Base-by-base conservation (phyloP, 108 stramenopile species). In the Asterionellopsis glacialis region DNA sequence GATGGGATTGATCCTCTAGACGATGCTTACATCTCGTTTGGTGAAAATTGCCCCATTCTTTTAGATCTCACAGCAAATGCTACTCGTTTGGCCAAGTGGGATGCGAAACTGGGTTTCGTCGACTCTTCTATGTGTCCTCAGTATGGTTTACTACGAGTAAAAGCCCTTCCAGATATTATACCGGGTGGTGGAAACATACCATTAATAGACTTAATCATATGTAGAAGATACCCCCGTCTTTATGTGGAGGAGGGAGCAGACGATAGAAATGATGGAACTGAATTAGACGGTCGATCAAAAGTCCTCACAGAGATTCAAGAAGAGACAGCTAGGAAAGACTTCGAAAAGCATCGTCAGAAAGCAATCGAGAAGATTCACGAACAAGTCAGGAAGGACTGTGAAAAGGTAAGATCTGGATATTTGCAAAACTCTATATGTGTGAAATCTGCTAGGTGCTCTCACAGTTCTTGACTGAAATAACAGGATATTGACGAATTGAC, bases 1-100 rank as follows among this genome's bases (percentile, higher is more conserved):
- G 84, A 91, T 26, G 93, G 93, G 6, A 66, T 94, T 19, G 93
- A 94, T 63, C 93, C 93, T 18, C 51, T 94, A 5, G 93, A 94
- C 53, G 61, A 64, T 41, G 11, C 45, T 45, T 87, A 88, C 69
- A 47, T 15, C 13, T 51, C 71, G 3, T 60, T 49, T 42, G 57
- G 53, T 44, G 44, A 61, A 43, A 61, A 60, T 15, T 75, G 72
- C 43, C 59, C 64, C 25, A 33, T 73, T 25, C 41, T 59, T 42
- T 66, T 90, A 0, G 49, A 66, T 28, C 65, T 94, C n/a, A 55
- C 47, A 19, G 70, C 83, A 40, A 94, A 94, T 61, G 69, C 77
- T 16, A 77, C 85, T 38, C 67, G 93, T 23, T 58, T 86, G 22
- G 89, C 89, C n/a, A 79, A 60, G 55, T 94, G 89, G 87, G 73